Evolutionary conservation across 768 basidiomycete species (phyloP), one percentile per base, ranked within the genome.

Genomic region (Pisolithus tinctorius): DNA sequence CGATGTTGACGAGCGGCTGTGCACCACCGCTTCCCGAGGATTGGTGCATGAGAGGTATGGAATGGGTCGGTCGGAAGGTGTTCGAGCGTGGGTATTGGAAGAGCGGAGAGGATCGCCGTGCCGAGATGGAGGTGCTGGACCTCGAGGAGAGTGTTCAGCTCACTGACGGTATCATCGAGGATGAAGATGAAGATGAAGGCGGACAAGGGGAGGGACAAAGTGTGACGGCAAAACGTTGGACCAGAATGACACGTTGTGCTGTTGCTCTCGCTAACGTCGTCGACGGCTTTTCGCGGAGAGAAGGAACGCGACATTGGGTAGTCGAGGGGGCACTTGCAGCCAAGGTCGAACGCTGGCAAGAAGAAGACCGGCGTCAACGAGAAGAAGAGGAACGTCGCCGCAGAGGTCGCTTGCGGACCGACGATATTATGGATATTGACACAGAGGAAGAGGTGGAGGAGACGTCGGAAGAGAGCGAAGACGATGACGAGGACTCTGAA

Each of bases 61-160:
- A 93, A 59, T 99, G 96, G 96, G 86, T 91, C 4, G 87, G 90
- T 6, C 77, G 91, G 52, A 81, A 82, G 54, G 84, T 97, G 14
- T 98, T 87, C 63, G 93, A 95, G 65, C 82, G 90, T 38, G 95
- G 94, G 0, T 98, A 86, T 65, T 99, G 96, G 96, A 89, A 86
- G 63, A 73, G 74, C n/a, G 79, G 78, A 30, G 86, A 84, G 47
- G 83, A 84, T 51, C 74, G 77, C 44, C 70, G 72, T 38, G 61
- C 69, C 55, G 95, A 98, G 73, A 75, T 89, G 49, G 93, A 93
- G 60, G 84, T 93, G 1, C 73, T 95, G 45, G 78, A 86, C 48
- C 69, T 76, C 49, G 72, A 75, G 9, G 83, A 88, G 60, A 70
- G 64, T 1, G 71, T 69, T 10, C 80, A 83, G 52, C 60, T 77